Base-by-base conservation (phyloP, 2,329 filamentous ascomycete species). In the Myriangium duriaei region DNA sequence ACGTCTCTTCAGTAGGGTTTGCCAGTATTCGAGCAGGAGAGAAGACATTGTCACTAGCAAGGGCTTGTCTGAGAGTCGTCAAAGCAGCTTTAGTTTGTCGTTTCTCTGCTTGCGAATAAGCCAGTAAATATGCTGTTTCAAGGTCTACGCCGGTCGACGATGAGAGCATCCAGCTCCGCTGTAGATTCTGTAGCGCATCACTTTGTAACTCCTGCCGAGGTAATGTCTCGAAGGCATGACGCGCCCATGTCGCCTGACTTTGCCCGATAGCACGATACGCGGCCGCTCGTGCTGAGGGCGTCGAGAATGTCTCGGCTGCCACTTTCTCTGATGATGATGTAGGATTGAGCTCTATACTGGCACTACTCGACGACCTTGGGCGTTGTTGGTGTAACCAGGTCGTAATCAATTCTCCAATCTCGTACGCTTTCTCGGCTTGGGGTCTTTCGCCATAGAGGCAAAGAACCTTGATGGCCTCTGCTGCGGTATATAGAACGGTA, bases 231-330 rank as follows among this genome's bases (percentile, higher is more conserved):
- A 77, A 82, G 0, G 87, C 94, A 52, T 79, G 69, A 37, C 79
- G 74, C 31, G 87, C 84, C 85, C 85, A 95, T 45, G 88, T 79
- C 2, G 87, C 84, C 48, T 91, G 78, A 11, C 82, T 80, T 38
- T 93, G 68, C 1, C 88, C 91, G 45, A 96, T 79, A 5, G 84
- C 82, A 50, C 86, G 77, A 71, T 88, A 92, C 15, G 82, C 74
- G 42, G 77, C 60, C 2, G 80, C 79, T 39, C 88, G 61, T 10
- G 76, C 68, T 15, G 67, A 64, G 4, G 74, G 69, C 18, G 76
- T 64, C 3, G 88, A 66, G 32, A 47, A 19, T 2, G 51, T 46
- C 18, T 58, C 52, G 9, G 66, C 44, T 50, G 56, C 52, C 21
- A 46, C 42, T 14, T 42, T 46, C 12, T 50, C 45, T 4, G 50